These are phyloP conservation scores for Akanthomyces dipterigenus DNA, from an alignment of 2,329 filamentous ascomycete genomes.

Conservation along the genomic window DNA sequence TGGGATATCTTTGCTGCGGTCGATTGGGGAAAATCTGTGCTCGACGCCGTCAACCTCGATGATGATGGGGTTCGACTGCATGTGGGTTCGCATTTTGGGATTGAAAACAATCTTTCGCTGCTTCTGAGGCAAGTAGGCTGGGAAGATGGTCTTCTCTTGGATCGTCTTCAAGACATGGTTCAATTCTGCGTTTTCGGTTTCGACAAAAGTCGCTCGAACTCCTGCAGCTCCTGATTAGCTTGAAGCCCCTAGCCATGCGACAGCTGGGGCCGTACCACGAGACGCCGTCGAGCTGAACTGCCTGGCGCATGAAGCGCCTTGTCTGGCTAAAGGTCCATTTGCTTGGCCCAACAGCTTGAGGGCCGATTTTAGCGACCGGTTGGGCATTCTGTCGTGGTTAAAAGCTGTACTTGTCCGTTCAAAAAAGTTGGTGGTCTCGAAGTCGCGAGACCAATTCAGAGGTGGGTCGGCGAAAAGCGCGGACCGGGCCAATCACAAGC, in stretches of 20 bases:
- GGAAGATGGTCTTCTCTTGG: slow-evolving; percentile 54
- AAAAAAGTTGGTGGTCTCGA: slow-evolving; percentile 13
- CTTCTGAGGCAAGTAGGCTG: slow-evolving; percentile 46
- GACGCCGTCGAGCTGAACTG: slow-evolving; percentile 9
- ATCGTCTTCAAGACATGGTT: slow-evolving; percentile 45
- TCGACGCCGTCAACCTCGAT: slow-evolving; percentile 53
- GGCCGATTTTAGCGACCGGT: slow-evolving; percentile 1
- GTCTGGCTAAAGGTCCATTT: neutral
- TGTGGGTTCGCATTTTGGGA: slow-evolving; percentile 36
- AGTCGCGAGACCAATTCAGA: slow-evolving; percentile 10
- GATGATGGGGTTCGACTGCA: slow-evolving; percentile 48
- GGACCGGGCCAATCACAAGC: slow-evolving; percentile 29
- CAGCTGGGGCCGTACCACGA: neutral
- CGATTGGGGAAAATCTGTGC: slow-evolving; percentile 42
- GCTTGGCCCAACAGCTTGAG: neutral
- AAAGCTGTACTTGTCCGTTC: neutral
- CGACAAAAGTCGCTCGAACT: slow-evolving; percentile 38
- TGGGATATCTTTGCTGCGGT: slow-evolving; percentile 37
- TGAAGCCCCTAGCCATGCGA: slow-evolving; percentile 1
- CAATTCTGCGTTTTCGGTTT: slow-evolving; percentile 47
- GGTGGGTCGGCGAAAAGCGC: slow-evolving; percentile 24
- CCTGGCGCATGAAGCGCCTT: neutral
- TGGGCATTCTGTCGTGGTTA: slow-evolving; percentile 5
- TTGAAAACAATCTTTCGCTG: slow-evolving; percentile 50
- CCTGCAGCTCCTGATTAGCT: slow-evolving; percentile 20